phyloP scores from a whole-genome alignment of 768 basidiomycete genomes.

The Erythrobasidium yunnanense region DNA sequence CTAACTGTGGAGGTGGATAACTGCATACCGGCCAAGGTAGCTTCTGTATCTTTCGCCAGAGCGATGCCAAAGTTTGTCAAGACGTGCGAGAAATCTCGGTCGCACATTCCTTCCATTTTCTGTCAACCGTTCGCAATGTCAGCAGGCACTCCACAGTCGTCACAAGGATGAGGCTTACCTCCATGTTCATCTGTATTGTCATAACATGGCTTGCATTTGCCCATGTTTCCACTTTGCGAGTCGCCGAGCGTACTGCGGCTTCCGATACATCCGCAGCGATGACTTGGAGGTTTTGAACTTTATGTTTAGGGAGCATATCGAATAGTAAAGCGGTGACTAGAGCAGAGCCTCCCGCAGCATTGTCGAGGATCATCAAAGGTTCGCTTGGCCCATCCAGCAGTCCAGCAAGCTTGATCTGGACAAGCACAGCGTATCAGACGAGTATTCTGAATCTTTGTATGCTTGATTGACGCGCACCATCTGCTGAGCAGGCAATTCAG shows the following conservation, averaged over 20 bases:
- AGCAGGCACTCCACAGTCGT: background rate
- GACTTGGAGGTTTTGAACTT: conserved; percentile 2
- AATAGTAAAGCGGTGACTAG: background rate
- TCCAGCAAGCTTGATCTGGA: too few relatives aligned
- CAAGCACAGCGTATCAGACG: background rate
- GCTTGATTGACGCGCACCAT: background rate
- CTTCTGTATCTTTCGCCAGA: conserved; percentile 10
- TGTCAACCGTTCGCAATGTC: background rate
- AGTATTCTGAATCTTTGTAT: background rate
- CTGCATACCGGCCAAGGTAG: conserved; percentile 1
- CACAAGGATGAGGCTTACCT: background rate
- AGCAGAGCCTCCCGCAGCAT: conserved; percentile 6
- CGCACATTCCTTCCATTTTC: conserved; percentile 7
- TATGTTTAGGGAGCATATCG: background rate
- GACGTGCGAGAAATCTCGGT: background rate
- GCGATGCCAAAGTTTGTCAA: conserved; percentile 18
- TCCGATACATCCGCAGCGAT: conserved; percentile 10
- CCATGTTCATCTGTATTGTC: conserved; percentile 9
- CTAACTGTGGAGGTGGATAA: background rate
- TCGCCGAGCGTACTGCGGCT: background rate
- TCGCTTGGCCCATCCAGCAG: too few relatives aligned
- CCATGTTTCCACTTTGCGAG: background rate
- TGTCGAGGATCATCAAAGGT: conserved; percentile 17
- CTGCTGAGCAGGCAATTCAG: background rate
- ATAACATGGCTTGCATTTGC: conserved; percentile 9